phyloP scores from a whole-genome alignment of 1,284 basidiomycete species.

The Naganishia sp. region DNA sequence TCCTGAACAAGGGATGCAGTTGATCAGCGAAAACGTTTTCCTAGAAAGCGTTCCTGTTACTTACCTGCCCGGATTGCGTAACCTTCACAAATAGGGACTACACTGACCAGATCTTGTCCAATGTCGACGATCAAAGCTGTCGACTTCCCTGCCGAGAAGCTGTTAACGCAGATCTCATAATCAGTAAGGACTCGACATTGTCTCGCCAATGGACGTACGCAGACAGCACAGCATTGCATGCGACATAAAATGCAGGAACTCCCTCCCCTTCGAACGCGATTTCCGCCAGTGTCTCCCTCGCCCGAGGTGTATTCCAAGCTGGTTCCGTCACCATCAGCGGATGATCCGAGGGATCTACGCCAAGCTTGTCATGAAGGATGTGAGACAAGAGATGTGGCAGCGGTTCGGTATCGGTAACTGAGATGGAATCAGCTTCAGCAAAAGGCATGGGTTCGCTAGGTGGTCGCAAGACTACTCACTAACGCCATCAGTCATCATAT shows the following conservation, averaged over 20 bases:
- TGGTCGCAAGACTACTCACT: slow-evolving; percentile 60
- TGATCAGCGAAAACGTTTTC: neutral
- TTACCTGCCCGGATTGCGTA: slow-evolving; percentile 94
- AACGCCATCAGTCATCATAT: slow-evolving; percentile 81
- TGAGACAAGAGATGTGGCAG: slow-evolving; percentile 73
- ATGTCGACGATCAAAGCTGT: slow-evolving; percentile 94
- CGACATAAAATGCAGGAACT: slow-evolving; percentile 94
- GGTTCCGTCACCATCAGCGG: slow-evolving; percentile 93
- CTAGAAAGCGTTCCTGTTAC: slow-evolving; percentile 21
- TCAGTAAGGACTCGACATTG: slow-evolving; percentile 10
- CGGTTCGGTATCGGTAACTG: slow-evolving; percentile 77
- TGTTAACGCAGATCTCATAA: slow-evolving; percentile 43
- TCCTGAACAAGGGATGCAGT: slow-evolving; percentile 36
- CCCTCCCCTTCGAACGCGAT: slow-evolving; percentile 96
- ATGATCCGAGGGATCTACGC: slow-evolving; percentile 70
- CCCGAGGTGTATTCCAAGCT: slow-evolving; percentile 88
- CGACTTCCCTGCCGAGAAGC: slow-evolving; percentile 94
- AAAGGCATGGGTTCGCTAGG: neutral
- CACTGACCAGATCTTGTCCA: slow-evolving; percentile 82
- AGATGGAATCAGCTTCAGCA: neutral
- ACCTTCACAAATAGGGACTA: slow-evolving; percentile 94
- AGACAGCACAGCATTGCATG: slow-evolving; percentile 92
- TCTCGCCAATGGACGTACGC: slow-evolving; percentile 63
- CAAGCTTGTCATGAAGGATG: slow-evolving; percentile 72
- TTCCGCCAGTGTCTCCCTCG: slow-evolving; percentile 89